Percentiles rank a stretch among this genome's conserved stretches.
Evolutionary conservation across 106 monocot species (phyloP).

Genomic region (Cymbidium sinense): DNA sequence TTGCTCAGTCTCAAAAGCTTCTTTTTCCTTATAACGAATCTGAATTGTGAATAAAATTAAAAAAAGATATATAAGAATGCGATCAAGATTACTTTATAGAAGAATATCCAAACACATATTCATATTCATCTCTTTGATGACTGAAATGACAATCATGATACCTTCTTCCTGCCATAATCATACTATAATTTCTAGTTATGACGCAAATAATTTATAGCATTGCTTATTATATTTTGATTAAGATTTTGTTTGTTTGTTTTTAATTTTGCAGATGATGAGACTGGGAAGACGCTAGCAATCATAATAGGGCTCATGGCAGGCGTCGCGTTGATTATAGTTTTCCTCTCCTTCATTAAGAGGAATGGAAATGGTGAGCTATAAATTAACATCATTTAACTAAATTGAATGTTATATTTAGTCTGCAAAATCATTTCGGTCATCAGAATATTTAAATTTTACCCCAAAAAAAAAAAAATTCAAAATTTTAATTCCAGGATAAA

Average conservation of each 20-base stretch:
- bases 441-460: no score
- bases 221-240: not conserved
- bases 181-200: no score
- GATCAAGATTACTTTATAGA: not conserved
- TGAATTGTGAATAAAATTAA: no score
- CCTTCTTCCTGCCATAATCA: no score
- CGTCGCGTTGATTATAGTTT: conserved; percentile 38
- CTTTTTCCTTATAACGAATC: not conserved
- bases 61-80: not conserved
- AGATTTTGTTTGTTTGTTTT: not conserved
- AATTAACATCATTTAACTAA: not conserved
- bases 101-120: not conserved
- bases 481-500: not conserved
- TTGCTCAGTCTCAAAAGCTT: not conserved
- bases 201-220: not conserved
- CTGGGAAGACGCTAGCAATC: conserved; percentile 41
- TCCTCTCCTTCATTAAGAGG: conserved; percentile 35
- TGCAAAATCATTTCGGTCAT: no score
- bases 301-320: conserved; percentile 46
- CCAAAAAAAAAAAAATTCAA: not conserved
- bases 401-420: not conserved
- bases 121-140: not conserved
- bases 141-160: not conserved
- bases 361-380: conserved; percentile 7
- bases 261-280: conserved; percentile 13